Percentiles rank a stretch among this genome's conserved stretches.
Conservation (phyloP, 2,329 filamentous ascomycete species). For the Coniochaeta pulveracea region DNA sequence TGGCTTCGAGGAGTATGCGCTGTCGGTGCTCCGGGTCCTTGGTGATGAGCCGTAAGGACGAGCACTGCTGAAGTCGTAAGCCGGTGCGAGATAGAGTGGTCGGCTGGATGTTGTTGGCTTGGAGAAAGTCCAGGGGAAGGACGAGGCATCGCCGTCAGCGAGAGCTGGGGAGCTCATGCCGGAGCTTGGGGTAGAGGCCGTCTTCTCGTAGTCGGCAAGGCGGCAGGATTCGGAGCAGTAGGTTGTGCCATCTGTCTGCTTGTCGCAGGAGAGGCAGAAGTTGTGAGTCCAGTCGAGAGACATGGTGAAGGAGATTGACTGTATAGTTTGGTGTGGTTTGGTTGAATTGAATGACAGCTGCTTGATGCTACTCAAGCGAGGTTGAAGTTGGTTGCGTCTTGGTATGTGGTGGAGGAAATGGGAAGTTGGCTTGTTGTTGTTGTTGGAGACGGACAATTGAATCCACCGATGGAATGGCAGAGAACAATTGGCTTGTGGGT, state of each 20-base stretch:
- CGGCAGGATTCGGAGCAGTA: constrained; percentile 93
- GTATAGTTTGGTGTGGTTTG: too few species aligned
- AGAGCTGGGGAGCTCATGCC: constrained; percentile 46
- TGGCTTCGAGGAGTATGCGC: constrained; percentile 20
- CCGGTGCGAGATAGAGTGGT: constrained; percentile 59
- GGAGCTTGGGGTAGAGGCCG: constrained; percentile 39
- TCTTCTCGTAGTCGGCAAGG: constrained; percentile 75
- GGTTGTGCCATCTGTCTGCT: constrained; percentile 67
- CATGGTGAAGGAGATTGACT: constrained; percentile 28
- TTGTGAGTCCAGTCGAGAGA: constrained; percentile 70
- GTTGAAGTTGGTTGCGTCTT: neutral
- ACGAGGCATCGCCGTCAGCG: constrained; percentile 23
- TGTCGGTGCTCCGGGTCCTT: constrained; percentile 20
- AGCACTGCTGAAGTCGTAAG: constrained; percentile 62
- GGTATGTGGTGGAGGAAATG: neutral
- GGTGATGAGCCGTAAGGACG: constrained; percentile 44
- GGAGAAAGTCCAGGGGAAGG: constrained; percentile 35
- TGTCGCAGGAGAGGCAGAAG: constrained; percentile 90
- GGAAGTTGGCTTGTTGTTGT: neutral
- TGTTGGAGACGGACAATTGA: neutral
- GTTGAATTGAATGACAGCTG: too few species aligned
- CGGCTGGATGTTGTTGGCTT: constrained; percentile 20
- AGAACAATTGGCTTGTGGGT: too few species aligned
- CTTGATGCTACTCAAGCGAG: neutral
- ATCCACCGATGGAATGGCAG: neutral